A percentile compares a stretch with the other conserved stretches of the same genome.
These are phyloP conservation scores for Sarcodon aspratus DNA, from an alignment of 768 basidiomycete genomes.

Conservation along the genomic window DNA sequence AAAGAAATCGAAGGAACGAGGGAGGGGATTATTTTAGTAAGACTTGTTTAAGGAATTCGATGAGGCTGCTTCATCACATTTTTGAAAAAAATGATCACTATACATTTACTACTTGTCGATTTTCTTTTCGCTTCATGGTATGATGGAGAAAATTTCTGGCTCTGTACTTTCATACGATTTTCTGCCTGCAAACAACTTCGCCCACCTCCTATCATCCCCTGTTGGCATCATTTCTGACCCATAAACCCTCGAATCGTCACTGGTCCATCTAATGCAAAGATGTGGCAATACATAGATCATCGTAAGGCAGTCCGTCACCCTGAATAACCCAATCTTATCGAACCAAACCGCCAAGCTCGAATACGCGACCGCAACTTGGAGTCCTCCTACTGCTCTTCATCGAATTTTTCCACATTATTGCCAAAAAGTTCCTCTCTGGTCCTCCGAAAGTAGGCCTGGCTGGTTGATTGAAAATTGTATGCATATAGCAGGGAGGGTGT, in stretches of 20 bases:
- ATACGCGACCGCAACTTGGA: constrained; percentile 18
- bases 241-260: constrained; percentile 25
- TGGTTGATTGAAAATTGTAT: constrained; percentile 14
- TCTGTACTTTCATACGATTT: constrained; percentile 15
- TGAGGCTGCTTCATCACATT: no score
- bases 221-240: constrained; percentile 26
- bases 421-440: constrained; percentile 25
- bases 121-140: no score
- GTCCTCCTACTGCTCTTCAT: constrained; percentile 22
- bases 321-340: constrained; percentile 15
- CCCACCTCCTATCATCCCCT: constrained; percentile 33
- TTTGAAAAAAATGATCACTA: no score
- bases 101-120: no score
- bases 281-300: constrained; percentile 27
- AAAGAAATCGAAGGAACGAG: no score
- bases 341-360: constrained; percentile 10
- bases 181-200: constrained; percentile 15
- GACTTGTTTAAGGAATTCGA: no score
- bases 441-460: constrained; percentile 26
- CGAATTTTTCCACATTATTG: constrained; percentile 22
- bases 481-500: constrained; percentile 12
- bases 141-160: background rate
- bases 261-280: constrained; percentile 19
- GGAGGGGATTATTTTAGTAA: no score
- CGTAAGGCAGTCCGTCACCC: constrained; percentile 25